Conservation (phyloP, 768 basidiomycete genomes). For the Postia placenta region DNA sequence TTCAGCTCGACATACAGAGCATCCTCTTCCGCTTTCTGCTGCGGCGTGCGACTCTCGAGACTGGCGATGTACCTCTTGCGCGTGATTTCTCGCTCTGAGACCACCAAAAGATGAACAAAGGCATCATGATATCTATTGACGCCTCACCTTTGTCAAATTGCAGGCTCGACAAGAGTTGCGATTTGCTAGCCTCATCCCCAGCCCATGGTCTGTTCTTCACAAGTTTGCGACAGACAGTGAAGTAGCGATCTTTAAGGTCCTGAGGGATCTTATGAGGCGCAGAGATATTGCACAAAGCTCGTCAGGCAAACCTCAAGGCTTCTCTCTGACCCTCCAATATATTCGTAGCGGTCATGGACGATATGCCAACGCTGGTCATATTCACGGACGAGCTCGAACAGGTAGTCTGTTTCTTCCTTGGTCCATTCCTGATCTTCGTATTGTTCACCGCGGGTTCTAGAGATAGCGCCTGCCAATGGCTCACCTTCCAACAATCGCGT, state of each 20-base stretch:
- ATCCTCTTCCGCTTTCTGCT: slow-evolving; percentile 93
- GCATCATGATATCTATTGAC: not conserved
- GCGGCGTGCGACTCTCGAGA: slow-evolving; percentile 82
- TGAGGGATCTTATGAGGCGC: slow-evolving; percentile 27
- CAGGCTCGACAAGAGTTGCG: slow-evolving; percentile 61
- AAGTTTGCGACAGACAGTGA: slow-evolving; percentile 83
- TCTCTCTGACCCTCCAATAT: slow-evolving; percentile 43
- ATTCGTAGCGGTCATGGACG: slow-evolving; percentile 86
- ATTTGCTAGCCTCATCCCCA: slow-evolving; percentile 73
- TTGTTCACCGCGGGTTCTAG: not conserved
- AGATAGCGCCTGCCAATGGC: slow-evolving; percentile 8
- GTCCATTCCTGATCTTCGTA: slow-evolving; percentile 76
- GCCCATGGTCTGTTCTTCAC: slow-evolving; percentile 79
- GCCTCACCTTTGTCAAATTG: slow-evolving; percentile 81
- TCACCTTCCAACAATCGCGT: slow-evolving; percentile 68
- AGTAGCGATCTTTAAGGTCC: slow-evolving; percentile 95
- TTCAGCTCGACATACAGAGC: slow-evolving; percentile 90
- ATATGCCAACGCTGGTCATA: slow-evolving; percentile 90
- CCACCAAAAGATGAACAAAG: no score
- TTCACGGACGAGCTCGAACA: slow-evolving; percentile 72
- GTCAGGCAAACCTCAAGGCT: slow-evolving; percentile 59
- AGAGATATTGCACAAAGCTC: not conserved
- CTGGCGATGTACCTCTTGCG: slow-evolving; percentile 84
- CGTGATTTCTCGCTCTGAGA: slow-evolving; percentile 73
- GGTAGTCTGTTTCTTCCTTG: slow-evolving; percentile 89